These are phyloP conservation scores for Phytophthora fragariaefolia DNA, from an alignment of 352 stramenopile genomes.

Conservation along the genomic window DNA sequence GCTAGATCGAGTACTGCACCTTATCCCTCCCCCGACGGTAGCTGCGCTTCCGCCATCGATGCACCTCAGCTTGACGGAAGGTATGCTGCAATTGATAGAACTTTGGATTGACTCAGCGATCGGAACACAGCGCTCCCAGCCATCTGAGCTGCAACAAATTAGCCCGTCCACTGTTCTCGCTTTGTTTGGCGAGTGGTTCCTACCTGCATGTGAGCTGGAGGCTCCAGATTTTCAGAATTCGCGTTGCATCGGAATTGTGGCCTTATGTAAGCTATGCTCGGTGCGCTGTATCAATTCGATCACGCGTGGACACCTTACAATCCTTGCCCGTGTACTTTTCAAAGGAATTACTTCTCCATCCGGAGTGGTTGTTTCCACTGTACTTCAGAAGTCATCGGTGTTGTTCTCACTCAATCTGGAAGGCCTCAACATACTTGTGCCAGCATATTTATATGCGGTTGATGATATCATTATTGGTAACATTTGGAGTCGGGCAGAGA, in stretches of 20 bases:
- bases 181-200: constrained; percentile 89
- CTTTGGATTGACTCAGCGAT: constrained; percentile 88
- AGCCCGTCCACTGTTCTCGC: constrained; percentile 83
- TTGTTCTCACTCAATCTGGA: constrained; percentile 85
- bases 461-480: constrained; percentile 86
- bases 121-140: constrained; percentile 54
- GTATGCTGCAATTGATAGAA: constrained; percentile 75
- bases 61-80: constrained; percentile 78
- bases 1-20: constrained; percentile 80
- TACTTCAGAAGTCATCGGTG: constrained; percentile 74
- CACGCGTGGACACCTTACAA: constrained; percentile 67
- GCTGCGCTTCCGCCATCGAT: constrained; percentile 66
- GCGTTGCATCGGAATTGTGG: constrained; percentile 78
- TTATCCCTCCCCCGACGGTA: constrained; percentile 77
- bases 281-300: constrained; percentile 69
- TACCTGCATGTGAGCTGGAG: constrained; percentile 83
- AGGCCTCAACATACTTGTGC: constrained; percentile 81
- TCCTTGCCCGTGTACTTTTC: constrained; percentile 74
- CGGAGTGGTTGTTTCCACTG: constrained; percentile 79
- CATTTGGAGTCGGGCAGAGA: constrained; percentile 75
- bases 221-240: constrained; percentile 76
- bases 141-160: constrained; percentile 71
- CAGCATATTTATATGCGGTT: constrained; percentile 81
- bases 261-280: constrained; percentile 80
- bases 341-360: constrained; percentile 78